Evolutionary conservation across 257 asterid species (phyloP).

Genomic region (Solanum neorickii): DNA sequence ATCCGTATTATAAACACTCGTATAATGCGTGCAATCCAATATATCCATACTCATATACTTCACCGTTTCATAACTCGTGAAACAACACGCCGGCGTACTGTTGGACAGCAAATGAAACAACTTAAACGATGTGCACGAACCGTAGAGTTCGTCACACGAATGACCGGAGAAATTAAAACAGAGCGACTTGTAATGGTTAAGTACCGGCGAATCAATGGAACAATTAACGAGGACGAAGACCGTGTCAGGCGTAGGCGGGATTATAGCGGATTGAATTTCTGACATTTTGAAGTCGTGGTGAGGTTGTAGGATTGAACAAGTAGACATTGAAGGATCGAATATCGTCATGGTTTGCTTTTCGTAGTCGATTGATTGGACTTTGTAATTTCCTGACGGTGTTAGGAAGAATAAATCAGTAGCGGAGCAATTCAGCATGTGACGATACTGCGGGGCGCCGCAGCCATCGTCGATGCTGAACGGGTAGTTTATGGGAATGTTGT

Average conservation of each 20-base stretch:
- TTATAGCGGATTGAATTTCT: conserved; percentile 55
- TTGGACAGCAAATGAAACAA: conserved; percentile 46
- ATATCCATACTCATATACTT: conserved; percentile 82
- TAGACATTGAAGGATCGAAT: conserved; percentile 85
- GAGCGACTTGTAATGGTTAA: conserved; percentile 57
- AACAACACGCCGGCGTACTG: conserved; percentile 63
- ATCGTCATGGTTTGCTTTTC: conserved; percentile 20
- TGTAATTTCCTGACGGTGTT: conserved; percentile 88
- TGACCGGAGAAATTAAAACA: conserved; percentile 80
- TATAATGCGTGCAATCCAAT: conserved; percentile 80
- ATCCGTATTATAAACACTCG: conserved; percentile 65
- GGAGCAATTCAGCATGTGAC: conserved; percentile 73
- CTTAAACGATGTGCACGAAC: conserved; percentile 66
- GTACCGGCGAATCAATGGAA: conserved; percentile 78
- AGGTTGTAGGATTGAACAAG: conserved; percentile 87
- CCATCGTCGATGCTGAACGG: conserved; percentile 87
- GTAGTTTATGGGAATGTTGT: conserved; percentile 63
- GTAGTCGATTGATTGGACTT: conserved; percentile 65
- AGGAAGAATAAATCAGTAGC: conserved; percentile 43
- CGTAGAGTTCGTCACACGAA: conserved; percentile 74
- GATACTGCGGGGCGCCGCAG: conserved; percentile 69
- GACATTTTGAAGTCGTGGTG: conserved; percentile 76
- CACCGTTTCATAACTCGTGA: conserved; percentile 59
- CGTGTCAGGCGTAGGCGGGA: conserved; percentile 82
- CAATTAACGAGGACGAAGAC: conserved; percentile 71